These are phyloP conservation scores for Pleurotus tuoliensis DNA, from an alignment of 768 basidiomycete genomes.

Conservation along the genomic window DNA sequence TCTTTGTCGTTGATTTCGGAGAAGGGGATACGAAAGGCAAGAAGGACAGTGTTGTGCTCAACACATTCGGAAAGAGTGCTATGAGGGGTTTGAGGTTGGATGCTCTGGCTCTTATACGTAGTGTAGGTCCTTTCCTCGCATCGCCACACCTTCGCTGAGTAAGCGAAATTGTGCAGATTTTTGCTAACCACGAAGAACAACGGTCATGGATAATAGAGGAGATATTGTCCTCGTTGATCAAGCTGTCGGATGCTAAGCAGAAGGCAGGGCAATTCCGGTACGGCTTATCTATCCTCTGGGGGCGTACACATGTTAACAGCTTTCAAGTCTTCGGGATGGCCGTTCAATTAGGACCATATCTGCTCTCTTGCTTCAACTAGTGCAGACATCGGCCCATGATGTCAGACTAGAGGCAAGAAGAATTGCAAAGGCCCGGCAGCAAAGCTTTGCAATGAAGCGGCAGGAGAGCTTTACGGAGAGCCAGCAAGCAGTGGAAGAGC, in stretches of 20 bases:
- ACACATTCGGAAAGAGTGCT: constrained; percentile 70
- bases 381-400: constrained; percentile 91
- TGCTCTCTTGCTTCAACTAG: constrained; percentile 89
- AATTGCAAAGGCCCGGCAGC: constrained; percentile 60
- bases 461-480: constrained; percentile 60
- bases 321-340: constrained; percentile 76
- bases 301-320: background rate
- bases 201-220: constrained; percentile 98
- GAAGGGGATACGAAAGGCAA: constrained; percentile 54
- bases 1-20: constrained; percentile 78
- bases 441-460: constrained; percentile 53
- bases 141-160: background rate
- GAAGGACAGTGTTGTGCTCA: constrained; percentile 57
- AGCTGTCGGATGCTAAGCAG: constrained; percentile 85
- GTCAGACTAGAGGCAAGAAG: constrained; percentile 66
- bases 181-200: constrained; percentile 87
- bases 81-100: constrained; percentile 82
- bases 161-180: constrained; percentile 52
- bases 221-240: constrained; percentile 85
- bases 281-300: constrained; percentile 14
- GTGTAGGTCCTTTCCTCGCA: constrained; percentile 44
- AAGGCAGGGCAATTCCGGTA: constrained; percentile 88
- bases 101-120: constrained; percentile 79
- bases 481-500: constrained; percentile 33
- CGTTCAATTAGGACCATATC: constrained; percentile 91